Evolutionary conservation across 495 filamentous ascomycete species (phyloP).

Genomic region (Xylaria curta): DNA sequence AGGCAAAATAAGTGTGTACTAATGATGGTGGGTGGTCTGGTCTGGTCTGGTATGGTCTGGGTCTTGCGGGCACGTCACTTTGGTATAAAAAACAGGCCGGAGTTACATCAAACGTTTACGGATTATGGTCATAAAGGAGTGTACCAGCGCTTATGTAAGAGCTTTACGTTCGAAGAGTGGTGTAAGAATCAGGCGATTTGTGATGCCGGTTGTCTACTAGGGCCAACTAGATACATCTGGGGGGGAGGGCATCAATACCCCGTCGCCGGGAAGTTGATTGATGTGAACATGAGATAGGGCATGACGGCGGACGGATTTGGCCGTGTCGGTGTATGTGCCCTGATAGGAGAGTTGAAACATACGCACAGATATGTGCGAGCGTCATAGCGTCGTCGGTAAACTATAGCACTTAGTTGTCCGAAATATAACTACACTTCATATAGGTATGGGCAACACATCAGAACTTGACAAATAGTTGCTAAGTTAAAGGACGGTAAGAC

Average conservation of each 20-base stretch:
- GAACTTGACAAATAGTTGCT: conserved; percentile 15
- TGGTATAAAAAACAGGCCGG: neutral
- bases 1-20: conserved; percentile 13
- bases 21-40: neutral
- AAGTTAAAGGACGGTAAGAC: neutral
- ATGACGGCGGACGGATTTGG: conserved; percentile 4
- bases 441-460: neutral
- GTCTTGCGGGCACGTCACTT: conserved; percentile 4
- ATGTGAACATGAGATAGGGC: neutral
- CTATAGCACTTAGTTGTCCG: neutral
- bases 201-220: conserved; percentile 9
- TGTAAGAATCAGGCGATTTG: conserved; percentile 3
- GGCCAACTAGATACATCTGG: neutral
- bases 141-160: conserved; percentile 2
- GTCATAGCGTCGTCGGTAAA: conserved; percentile 7
- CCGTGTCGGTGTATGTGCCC: neutral
- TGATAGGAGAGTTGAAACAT: conserved; percentile 10
- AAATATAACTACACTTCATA: neutral
- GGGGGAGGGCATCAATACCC: neutral
- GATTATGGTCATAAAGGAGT: conserved; percentile 2
- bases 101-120: conserved; percentile 20
- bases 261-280: conserved; percentile 9
- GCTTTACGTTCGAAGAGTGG: neutral
- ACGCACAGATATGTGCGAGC: conserved; percentile 17
- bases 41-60: neutral